Evolutionary conservation across 2,329 filamentous ascomycete genomes (phyloP).

Genomic region (Hypoxylon sp.): DNA sequence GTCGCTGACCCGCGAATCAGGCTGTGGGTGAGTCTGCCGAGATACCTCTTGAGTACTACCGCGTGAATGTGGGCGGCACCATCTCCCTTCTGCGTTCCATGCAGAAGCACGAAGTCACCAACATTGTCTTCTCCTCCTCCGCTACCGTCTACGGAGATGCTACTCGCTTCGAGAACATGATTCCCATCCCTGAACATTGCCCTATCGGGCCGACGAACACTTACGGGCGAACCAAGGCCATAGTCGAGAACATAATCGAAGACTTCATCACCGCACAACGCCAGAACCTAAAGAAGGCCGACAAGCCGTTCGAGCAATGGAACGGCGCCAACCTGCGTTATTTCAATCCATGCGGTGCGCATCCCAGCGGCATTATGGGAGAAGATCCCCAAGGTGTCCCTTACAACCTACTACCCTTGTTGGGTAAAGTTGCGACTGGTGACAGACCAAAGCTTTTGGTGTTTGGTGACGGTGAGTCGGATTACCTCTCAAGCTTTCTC

Average conservation of each 20-base stretch:
- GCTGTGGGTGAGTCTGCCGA: slow-evolving; percentile 96
- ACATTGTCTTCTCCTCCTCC: slow-evolving; percentile 98
- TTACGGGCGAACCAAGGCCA: slow-evolving; percentile 96
- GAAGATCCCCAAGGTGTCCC: slow-evolving; percentile 97
- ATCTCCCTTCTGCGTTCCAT: slow-evolving; percentile 89
- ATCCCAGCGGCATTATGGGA: slow-evolving; percentile 97
- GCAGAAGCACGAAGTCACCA: slow-evolving; percentile 90
- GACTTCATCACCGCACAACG: slow-evolving; percentile 92
- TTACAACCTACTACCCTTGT: slow-evolving; percentile 93
- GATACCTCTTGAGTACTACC: slow-evolving; percentile 97
- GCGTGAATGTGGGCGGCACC: slow-evolving; percentile 94
- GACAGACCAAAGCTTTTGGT: slow-evolving; percentile 95
- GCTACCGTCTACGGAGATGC: slow-evolving; percentile 99
- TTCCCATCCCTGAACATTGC: slow-evolving; percentile 97
- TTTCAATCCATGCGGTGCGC: slow-evolving; percentile 96
- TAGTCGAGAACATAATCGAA: slow-evolving; percentile 91
- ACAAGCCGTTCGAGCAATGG: slow-evolving; percentile 84
- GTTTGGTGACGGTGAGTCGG: slow-evolving; percentile 85
- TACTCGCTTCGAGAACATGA: slow-evolving; percentile 97
- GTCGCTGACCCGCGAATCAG: slow-evolving; percentile 61
- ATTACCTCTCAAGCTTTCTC: slow-evolving; percentile 3
- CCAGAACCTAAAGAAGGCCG: slow-evolving; percentile 83
- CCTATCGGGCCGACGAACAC: slow-evolving; percentile 97
- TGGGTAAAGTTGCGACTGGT: slow-evolving; percentile 96
- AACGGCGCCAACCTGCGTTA: slow-evolving; percentile 95